Evolutionary conservation across 1,139 yeast genomes (phyloP), one percentile per base, ranked within the genome.

Genomic region (Lodderomyces oxycetoniae): DNA sequence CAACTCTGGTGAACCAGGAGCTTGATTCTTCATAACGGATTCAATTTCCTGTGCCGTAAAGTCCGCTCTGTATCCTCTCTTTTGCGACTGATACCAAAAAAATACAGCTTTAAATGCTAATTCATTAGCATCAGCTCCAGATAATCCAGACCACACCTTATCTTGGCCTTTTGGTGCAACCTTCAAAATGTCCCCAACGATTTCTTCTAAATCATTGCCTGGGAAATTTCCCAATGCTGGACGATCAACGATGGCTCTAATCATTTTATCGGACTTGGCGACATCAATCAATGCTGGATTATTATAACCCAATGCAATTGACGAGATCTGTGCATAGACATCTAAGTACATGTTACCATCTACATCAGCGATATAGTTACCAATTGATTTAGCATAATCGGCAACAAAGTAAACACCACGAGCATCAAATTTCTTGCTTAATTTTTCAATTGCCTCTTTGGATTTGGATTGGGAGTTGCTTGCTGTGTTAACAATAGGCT

Each of bases 51-150:
- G 83, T n/a, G 55, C 51, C 7, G 83, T 50, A 59, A 82, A 82
- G 11, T 59, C 57, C 13, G 60, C 53, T 24, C 53, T 48, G 49
- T 60, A 69, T 28, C 77, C 74, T 61, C 89, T 76, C 60, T 67
- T 66, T 53, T 74, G 63, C 34, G 76, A 61, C 51, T 79, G 84
- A 58, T 80, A 79, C 69, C 81, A 79, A 66, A 83, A 76, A 57
- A 83, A 83, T 7, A 85, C 86, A 35, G 93, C 91, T 64, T 83
- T 83, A 70, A 78, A 83, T 8, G 93, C 93, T 53, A 81, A 72
- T 59, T 83, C 93, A 53, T 80, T 81, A 46, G 93, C 93, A 54
- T 83, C 91, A 20, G 89, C 84, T 40, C 94, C 94, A 13, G 87
- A 75, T 48, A 82, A 66, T 28, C 84, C 89, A 12, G 85, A 76